phyloP scores from a whole-genome alignment of 495 filamentous ascomycete genomes.

The Aspergillus baeticus region DNA sequence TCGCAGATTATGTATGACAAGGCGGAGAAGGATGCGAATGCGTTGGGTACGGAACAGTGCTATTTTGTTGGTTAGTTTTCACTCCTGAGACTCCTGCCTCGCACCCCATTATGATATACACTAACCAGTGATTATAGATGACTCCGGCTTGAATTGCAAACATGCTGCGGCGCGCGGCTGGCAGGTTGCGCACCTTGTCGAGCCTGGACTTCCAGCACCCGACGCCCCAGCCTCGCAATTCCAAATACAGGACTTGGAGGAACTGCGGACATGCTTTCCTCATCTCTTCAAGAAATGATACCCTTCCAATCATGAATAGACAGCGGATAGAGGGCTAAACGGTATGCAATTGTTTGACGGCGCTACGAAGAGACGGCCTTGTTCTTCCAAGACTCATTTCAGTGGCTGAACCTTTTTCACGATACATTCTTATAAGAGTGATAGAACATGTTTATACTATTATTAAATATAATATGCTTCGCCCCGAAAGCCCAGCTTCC shows the following conservation, averaged over 20 bases:
- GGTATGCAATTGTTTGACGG: not conserved
- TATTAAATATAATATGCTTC: not conserved
- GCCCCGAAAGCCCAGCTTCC: not conserved
- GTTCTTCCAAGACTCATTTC: no score
- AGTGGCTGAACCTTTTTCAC: no score
- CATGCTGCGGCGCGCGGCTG: slow-evolving; percentile 74
- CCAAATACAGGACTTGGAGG: slow-evolving; percentile 68
- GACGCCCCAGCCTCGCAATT: slow-evolving; percentile 59
- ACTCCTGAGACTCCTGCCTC: not conserved
- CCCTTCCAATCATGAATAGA: not conserved
- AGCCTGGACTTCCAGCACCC: slow-evolving; percentile 62
- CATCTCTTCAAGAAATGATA: slow-evolving; percentile 63
- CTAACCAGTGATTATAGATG: slow-evolving; percentile 54
- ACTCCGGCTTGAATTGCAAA: slow-evolving; percentile 73
- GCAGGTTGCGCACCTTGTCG: slow-evolving; percentile 78
- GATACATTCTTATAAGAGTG: no score
- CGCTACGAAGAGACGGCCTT: no score
- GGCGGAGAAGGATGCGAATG: slow-evolving; percentile 64
- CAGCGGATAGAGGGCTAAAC: not conserved
- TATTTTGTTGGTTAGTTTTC: slow-evolving; percentile 77
- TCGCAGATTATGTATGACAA: slow-evolving; percentile 79
- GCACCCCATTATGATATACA: not conserved
- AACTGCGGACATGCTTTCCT: slow-evolving; percentile 71
- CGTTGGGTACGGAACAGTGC: slow-evolving; percentile 58
- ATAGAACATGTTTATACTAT: no score